phyloP scores from a whole-genome alignment of 164 flowering plant genomes.

The Cinnamomum micranthum region DNA sequence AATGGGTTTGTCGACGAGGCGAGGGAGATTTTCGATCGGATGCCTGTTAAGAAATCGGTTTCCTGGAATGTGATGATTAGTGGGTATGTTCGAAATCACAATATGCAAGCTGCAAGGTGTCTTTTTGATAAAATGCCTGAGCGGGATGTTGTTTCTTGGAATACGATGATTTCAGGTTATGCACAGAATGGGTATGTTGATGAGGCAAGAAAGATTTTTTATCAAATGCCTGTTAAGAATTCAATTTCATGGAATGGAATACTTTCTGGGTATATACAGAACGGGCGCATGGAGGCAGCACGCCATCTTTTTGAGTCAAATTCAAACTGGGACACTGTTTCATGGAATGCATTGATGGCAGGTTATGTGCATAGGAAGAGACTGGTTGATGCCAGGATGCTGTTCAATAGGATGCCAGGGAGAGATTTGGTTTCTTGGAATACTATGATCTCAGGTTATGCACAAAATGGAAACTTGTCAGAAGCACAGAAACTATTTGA shows the following conservation, averaged over 20 bases:
- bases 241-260: slow-evolving; percentile 82
- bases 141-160: slow-evolving; percentile 83
- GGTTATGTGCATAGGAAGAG: slow-evolving; percentile 67
- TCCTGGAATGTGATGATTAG: slow-evolving; percentile 82
- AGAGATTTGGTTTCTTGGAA: slow-evolving; percentile 88
- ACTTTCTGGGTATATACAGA: slow-evolving; percentile 74
- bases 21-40: slow-evolving; percentile 47
- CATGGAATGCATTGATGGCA: slow-evolving; percentile 88
- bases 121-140: slow-evolving; percentile 72
- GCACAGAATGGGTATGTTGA: slow-evolving; percentile 64
- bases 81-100: slow-evolving; percentile 46
- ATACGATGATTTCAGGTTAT: slow-evolving; percentile 73
- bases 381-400: slow-evolving; percentile 50
- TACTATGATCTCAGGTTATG: slow-evolving; percentile 74
- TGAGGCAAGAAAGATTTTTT: slow-evolving; percentile 65
- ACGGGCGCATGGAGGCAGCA: slow-evolving; percentile 73
- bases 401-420: slow-evolving; percentile 67
- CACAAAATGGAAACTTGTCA: slow-evolving; percentile 56
- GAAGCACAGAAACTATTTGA: slow-evolving; percentile 70
- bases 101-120: slow-evolving; percentile 48
- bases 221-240: slow-evolving; percentile 61
- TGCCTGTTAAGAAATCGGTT: slow-evolving; percentile 62
- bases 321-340: slow-evolving; percentile 56
- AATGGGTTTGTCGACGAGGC: slow-evolving; percentile 51
- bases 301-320: slow-evolving; percentile 52